Percentiles rank a stretch among this genome's conserved stretches.
These are phyloP conservation scores for Mycena venus DNA, from an alignment of 768 basidiomycete genomes.

Conservation along the genomic window DNA sequence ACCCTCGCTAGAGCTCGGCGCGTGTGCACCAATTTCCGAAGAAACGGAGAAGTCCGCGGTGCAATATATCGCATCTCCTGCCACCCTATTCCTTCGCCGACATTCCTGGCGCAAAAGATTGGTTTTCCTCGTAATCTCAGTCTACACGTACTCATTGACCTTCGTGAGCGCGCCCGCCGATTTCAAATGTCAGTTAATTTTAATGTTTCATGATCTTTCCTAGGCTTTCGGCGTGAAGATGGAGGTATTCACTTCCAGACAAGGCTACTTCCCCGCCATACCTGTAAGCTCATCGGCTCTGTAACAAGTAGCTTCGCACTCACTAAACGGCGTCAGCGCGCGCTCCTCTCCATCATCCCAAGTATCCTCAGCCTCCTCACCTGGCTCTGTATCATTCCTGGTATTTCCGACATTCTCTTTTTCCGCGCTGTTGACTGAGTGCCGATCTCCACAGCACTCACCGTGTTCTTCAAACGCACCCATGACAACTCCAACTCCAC, in stretches of 20 bases:
- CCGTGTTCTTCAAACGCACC: not conserved
- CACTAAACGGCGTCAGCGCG: not conserved
- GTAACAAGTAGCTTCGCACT: too few relatives aligned
- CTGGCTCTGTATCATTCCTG: not conserved
- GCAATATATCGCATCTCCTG: not conserved
- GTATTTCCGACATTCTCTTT: not conserved
- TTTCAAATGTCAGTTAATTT: too few relatives aligned
- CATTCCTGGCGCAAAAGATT: not conserved
- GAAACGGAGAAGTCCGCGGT: not conserved
- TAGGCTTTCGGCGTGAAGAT: not conserved
- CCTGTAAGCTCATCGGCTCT: not conserved
- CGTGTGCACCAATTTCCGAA: not conserved
- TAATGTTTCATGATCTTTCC: not conserved
- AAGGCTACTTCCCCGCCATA: not conserved
- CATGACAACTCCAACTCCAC: too few relatives aligned
- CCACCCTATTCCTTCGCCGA: not conserved
- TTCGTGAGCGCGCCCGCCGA: too few relatives aligned
- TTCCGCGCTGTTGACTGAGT: not conserved
- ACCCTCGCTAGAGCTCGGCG: not conserved
- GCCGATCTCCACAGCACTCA: not conserved
- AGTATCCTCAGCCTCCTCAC: not conserved
- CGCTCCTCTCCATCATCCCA: not conserved
- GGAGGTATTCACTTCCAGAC: not conserved
- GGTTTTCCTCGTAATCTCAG: not conserved
- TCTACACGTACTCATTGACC: constrained; percentile 1